A percentile compares a stretch with the other conserved stretches of the same genome.
Conservation (phyloP, 805 yeast genomes). For the Zygotorulaspora sp. region DNA sequence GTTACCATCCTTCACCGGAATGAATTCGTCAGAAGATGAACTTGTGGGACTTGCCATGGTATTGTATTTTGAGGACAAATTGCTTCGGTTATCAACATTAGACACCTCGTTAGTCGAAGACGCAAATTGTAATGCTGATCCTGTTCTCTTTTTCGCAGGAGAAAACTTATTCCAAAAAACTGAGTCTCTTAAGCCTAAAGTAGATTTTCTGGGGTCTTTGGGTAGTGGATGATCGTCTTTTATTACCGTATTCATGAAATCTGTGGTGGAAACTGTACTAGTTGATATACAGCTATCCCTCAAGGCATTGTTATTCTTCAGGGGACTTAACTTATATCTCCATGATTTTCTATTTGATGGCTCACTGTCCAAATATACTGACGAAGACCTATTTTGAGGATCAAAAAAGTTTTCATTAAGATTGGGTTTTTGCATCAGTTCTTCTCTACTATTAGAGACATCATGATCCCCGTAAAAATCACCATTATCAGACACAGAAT, state of each 20-base stretch:
- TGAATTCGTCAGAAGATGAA: constrained; percentile 31
- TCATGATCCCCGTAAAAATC: constrained; percentile 39
- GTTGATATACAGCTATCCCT: constrained; percentile 67
- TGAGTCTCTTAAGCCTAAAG: constrained; percentile 40
- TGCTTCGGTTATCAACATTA: constrained; percentile 14
- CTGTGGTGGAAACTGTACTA: constrained; percentile 83
- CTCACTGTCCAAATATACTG: constrained; percentile 33
- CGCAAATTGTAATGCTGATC: constrained; percentile 3
- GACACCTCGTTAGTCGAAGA: constrained; percentile 11
- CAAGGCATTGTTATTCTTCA: constrained; percentile 35
- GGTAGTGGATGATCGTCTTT: constrained; percentile 53
- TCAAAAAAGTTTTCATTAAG: constrained; percentile 24
- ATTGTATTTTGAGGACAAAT: constrained; percentile 8
- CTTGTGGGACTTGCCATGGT: constrained; percentile 17
- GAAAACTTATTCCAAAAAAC: constrained; percentile 32
- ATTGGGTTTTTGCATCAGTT: constrained; percentile 25
- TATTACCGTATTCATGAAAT: constrained; percentile 70
- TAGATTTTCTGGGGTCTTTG: constrained; percentile 42
- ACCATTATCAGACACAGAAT: constrained; percentile 11
- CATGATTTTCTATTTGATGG: constrained; percentile 49
- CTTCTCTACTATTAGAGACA: constrained; percentile 40
- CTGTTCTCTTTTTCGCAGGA: constrained; percentile 1
- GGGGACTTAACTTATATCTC: constrained; percentile 43
- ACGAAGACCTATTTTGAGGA: constrained; percentile 30
- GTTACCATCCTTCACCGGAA: constrained; percentile 35